These are phyloP conservation scores for Cryptococcus sp. DNA, from an alignment of 1,284 basidiomycete genomes.

Conservation along the genomic window DNA sequence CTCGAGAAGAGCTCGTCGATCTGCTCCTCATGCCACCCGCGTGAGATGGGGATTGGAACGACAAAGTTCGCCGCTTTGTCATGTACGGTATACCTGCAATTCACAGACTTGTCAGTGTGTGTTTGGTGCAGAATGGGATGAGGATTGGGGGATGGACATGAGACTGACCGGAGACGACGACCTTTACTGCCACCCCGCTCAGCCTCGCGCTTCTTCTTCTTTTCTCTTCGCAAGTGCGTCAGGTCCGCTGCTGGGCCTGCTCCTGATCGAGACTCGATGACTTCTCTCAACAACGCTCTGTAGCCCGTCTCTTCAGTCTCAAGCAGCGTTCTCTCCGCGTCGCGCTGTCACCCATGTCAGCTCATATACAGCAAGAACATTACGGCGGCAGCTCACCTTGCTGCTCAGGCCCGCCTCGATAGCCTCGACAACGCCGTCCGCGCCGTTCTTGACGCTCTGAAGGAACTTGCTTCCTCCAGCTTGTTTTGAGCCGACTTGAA, in stretches of 20 bases:
- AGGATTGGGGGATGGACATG: not conserved
- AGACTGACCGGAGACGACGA: conserved; percentile 69
- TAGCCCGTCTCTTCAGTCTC: conserved; percentile 86
- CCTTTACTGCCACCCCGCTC: conserved; percentile 95
- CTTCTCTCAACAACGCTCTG: conserved; percentile 80
- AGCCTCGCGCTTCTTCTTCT: conserved; percentile 72
- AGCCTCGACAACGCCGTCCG: conserved; percentile 53
- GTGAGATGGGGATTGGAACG: conserved; percentile 70
- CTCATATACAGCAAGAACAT: conserved; percentile 16
- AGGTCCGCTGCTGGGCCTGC: conserved; percentile 34
- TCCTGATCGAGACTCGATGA: conserved; percentile 66
- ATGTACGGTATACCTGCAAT: conserved; percentile 77
- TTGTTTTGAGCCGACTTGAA: conserved; percentile 40
- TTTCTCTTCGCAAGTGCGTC: conserved; percentile 53
- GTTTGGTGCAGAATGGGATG: no score
- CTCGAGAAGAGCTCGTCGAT: conserved; percentile 87
- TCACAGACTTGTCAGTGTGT: not conserved
- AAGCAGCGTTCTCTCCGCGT: conserved; percentile 33
- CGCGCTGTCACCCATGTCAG: conserved; percentile 13
- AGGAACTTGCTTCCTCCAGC: conserved; percentile 59
- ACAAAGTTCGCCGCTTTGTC: conserved; percentile 93
- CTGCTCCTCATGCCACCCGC: conserved; percentile 87
- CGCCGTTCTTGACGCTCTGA: conserved; percentile 60
- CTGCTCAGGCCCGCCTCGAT: conserved; percentile 40
- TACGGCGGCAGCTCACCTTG: conserved; percentile 29